Evolutionary conservation across 2,329 filamentous ascomycete species (phyloP).

Genomic region (Trichoderma sp.): DNA sequence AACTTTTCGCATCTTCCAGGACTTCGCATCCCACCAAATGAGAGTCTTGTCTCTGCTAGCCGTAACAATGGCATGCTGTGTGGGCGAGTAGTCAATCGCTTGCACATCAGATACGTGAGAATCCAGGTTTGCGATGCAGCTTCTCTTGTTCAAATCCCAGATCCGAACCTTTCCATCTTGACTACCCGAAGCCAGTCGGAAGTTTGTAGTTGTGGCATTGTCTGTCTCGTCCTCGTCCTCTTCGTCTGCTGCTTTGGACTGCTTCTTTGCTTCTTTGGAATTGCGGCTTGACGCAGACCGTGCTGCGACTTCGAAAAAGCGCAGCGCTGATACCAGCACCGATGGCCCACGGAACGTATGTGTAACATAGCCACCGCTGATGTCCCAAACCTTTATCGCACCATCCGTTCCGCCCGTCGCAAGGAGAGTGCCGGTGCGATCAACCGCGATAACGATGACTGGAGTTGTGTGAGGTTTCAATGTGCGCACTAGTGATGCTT

Average conservation of each 20-base stretch:
- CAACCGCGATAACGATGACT: constrained; percentile 82
- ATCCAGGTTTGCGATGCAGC: constrained; percentile 75
- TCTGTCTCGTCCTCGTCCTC: constrained; percentile 46
- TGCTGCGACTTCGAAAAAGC: constrained; percentile 80
- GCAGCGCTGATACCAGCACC: constrained; percentile 85
- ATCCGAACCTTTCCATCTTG: constrained; percentile 92
- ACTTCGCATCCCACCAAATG: constrained; percentile 85
- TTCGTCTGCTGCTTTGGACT: constrained; percentile 37
- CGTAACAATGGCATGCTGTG: constrained; percentile 77
- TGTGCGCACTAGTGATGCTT: constrained; percentile 72
- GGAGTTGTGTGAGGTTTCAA: constrained; percentile 90
- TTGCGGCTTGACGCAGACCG: constrained; percentile 40
- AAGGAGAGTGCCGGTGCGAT: constrained; percentile 84
- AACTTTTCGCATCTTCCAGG: constrained; percentile 81
- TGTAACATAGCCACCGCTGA: constrained; percentile 84
- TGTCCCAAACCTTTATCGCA: constrained; percentile 95
- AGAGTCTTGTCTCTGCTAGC: constrained; percentile 91
- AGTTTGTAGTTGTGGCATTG: constrained; percentile 57
- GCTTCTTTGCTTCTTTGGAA: constrained; percentile 44
- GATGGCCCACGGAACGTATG: constrained; percentile 95
- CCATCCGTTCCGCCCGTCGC: constrained; percentile 94
- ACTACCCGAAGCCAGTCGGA: constrained; percentile 84
- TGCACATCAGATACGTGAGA: constrained; percentile 96
- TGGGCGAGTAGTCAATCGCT: constrained; percentile 76
- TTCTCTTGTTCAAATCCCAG: constrained; percentile 88